Evolutionary conservation across 1,139 yeast genomes (phyloP).

Genomic region (Pichia sp.): DNA sequence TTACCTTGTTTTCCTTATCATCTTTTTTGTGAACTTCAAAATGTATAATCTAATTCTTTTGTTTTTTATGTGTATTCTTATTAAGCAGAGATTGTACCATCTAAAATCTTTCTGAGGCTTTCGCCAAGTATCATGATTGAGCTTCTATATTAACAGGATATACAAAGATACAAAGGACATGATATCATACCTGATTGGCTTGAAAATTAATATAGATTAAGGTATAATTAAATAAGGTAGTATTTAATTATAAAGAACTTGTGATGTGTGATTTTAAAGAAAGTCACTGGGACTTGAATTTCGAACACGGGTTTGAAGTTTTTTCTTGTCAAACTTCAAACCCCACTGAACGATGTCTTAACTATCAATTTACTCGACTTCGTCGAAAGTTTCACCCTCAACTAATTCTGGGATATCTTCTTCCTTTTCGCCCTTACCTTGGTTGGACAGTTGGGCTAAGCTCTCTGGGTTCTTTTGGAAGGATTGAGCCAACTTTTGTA

Average conservation of each 20-base stretch:
- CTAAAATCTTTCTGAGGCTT: no score
- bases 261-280: not conserved
- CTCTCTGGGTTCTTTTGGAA: conserved; percentile 52
- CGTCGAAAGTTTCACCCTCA: conserved; percentile 90
- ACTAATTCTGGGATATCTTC: conserved; percentile 91
- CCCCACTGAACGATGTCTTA: no score
- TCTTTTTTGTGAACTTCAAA: not conserved
- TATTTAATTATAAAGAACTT: not conserved
- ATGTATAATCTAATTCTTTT: not conserved
- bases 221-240: not conserved
- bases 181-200: not conserved
- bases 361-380: conserved; percentile 24
- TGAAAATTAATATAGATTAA: not conserved
- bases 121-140: not conserved
- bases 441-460: conserved; percentile 38
- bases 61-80: not conserved
- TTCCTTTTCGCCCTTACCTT: conserved; percentile 47
- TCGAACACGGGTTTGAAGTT: not conserved
- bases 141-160: not conserved
- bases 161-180: not conserved
- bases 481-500: conserved; percentile 87
- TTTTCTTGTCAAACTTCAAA: not conserved
- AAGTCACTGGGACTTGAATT: no score
- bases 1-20: not conserved
- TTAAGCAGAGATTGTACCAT: not conserved